These are phyloP conservation scores for Boletus sp. DNA, from an alignment of 768 basidiomycete species.

Conservation along the genomic window DNA sequence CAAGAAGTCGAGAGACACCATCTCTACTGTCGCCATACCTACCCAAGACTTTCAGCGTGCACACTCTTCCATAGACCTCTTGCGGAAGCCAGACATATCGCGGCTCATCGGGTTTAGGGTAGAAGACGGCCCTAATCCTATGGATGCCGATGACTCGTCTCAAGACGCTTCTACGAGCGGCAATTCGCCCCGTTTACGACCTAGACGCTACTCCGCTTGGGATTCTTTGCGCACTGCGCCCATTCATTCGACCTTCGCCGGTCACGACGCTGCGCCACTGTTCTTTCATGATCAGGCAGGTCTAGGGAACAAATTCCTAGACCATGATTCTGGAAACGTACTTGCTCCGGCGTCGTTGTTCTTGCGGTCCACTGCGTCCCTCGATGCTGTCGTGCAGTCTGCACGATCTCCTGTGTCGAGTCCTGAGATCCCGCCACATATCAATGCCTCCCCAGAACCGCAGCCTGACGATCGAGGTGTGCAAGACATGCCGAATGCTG, in stretches of 20 bases:
- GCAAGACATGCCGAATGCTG: slow-evolving; percentile 11
- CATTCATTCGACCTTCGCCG: slow-evolving; percentile 11
- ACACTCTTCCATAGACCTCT: slow-evolving; percentile 36
- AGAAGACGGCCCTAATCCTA: slow-evolving; percentile 23
- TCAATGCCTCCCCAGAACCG: background rate
- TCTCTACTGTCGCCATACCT: slow-evolving; percentile 24
- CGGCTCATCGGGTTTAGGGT: slow-evolving; percentile 23
- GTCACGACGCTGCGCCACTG: slow-evolving; percentile 5
- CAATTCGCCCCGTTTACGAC: slow-evolving; percentile 20
- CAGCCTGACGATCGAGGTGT: slow-evolving; percentile 3
- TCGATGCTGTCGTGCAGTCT: slow-evolving; percentile 9
- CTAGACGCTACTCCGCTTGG: slow-evolving; percentile 24
- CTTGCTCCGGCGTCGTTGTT: slow-evolving; percentile 18
- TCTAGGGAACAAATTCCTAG: background rate
- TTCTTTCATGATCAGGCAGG: slow-evolving; percentile 14
- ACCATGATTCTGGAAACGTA: slow-evolving; percentile 2
- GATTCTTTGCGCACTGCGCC: slow-evolving; percentile 15
- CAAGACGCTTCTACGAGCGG: slow-evolving; percentile 27
- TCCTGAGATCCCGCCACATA: slow-evolving; percentile 7
- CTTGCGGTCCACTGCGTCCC: slow-evolving; percentile 9
- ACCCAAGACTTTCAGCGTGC: slow-evolving; percentile 25
- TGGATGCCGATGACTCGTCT: slow-evolving; percentile 33
- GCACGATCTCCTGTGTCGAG: background rate
- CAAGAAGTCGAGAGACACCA: slow-evolving; percentile 29
- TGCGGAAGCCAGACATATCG: slow-evolving; percentile 26